These are phyloP conservation scores for Calocera viscosa DNA, from an alignment of 768 basidiomycete species.

Conservation along the genomic window DNA sequence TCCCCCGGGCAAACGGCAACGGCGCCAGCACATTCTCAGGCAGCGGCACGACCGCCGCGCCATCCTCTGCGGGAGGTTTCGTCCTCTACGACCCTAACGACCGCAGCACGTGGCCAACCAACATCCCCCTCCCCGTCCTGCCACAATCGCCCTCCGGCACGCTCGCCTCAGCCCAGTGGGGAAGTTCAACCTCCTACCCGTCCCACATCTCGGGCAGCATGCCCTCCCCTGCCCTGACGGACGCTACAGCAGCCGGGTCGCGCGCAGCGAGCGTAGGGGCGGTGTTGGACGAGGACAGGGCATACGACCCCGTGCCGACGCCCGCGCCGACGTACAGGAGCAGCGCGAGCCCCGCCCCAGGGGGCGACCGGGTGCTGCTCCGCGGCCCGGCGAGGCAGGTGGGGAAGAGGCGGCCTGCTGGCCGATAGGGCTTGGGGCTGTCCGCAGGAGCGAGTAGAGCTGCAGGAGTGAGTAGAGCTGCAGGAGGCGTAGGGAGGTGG, in stretches of 20 bases:
- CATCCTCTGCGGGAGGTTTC: background rate
- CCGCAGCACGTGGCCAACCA: background rate
- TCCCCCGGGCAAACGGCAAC: no score
- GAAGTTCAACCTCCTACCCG: background rate
- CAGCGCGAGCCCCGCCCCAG: background rate
- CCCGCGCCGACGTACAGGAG: slow-evolving; percentile 4
- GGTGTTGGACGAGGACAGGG: background rate
- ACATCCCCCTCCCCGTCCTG: background rate
- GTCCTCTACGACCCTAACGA: background rate
- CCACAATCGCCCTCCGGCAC: background rate
- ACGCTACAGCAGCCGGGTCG: background rate
- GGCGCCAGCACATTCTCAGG: background rate
- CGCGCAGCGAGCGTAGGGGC: background rate
- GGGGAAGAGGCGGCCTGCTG: background rate
- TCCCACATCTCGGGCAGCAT: background rate
- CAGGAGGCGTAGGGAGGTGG: no score
- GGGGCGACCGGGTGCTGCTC: slow-evolving; percentile 5
- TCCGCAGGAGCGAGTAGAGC: no score
- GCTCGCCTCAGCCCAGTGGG: background rate
- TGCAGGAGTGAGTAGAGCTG: no score
- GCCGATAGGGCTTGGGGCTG: no score
- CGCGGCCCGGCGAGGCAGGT: background rate
- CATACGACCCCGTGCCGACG: background rate
- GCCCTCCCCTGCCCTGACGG: background rate
- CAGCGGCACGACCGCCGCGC: background rate